A percentile compares a stretch with the other conserved stretches of the same genome.
Conservation (phyloP, 2,329 filamentous ascomycete species). For the Aureobasidium sp. region DNA sequence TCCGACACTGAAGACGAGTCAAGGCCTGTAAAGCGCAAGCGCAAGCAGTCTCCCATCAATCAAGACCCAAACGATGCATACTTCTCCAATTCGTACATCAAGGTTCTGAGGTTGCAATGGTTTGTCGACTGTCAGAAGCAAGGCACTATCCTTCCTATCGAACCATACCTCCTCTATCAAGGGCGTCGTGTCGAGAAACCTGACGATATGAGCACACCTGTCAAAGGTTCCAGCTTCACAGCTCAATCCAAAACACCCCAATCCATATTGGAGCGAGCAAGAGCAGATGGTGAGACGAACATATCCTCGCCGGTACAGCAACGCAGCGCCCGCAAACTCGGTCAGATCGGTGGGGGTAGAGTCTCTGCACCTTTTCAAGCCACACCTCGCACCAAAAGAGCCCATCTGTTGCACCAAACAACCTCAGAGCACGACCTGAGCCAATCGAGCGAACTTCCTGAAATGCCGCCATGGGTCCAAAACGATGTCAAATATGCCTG, state of each 20-base stretch:
- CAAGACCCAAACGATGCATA: neutral
- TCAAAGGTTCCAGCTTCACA: constrained; percentile 7
- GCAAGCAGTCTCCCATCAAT: neutral
- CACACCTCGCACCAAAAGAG: constrained; percentile 20
- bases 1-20: constrained; percentile 27
- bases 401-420: constrained; percentile 56
- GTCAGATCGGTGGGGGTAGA: constrained; percentile 26
- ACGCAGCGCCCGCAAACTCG: neutral
- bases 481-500: constrained; percentile 67
- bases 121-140: constrained; percentile 41
- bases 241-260: constrained; percentile 15
- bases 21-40: neutral
- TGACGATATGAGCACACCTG: constrained; percentile 18
- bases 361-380: constrained; percentile 23
- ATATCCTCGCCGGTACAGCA: neutral
- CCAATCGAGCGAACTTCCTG: constrained; percentile 47
- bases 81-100: constrained; percentile 32
- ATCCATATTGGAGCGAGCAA: constrained; percentile 46
- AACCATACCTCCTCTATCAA: constrained; percentile 46
- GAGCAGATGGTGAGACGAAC: constrained; percentile 29
- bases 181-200: constrained; percentile 39
- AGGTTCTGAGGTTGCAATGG: constrained; percentile 50
- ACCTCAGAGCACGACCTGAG: constrained; percentile 70
- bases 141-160: constrained; percentile 38
- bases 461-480: constrained; percentile 62